Conservation (phyloP, 305 asterid genomes). For the Fraxinus dipetala region DNA sequence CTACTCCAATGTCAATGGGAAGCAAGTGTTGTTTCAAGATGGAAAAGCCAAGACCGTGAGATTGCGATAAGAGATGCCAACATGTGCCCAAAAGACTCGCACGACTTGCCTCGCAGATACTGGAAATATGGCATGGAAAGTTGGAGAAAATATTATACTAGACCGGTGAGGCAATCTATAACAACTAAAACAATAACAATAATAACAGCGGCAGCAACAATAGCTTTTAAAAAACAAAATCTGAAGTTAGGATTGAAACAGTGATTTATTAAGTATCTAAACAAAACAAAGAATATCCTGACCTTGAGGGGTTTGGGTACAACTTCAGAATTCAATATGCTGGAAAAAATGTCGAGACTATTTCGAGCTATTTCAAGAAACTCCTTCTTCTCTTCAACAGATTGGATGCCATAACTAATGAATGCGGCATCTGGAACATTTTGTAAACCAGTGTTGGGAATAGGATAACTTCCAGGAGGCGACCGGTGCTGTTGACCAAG, state of each 20-base stretch:
- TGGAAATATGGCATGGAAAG: not conserved
- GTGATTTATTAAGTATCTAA: not conserved
- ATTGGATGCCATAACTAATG: conserved; percentile 42
- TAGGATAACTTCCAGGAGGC: conserved; percentile 63
- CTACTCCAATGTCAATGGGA: not conserved
- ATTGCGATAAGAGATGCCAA: not conserved
- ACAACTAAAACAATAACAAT: not conserved
- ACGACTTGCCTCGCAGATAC: not conserved
- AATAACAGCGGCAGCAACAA: not conserved
- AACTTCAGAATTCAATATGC: conserved; percentile 70
- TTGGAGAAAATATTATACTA: conserved; percentile 1
- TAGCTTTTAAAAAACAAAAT: not conserved
- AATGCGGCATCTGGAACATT: conserved; percentile 40
- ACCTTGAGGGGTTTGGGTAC: conserved; percentile 75
- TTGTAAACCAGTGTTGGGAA: conserved; percentile 43
- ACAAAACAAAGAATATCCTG: conserved; percentile 14
- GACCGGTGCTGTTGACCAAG: conserved; percentile 49
- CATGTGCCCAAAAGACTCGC: not conserved
- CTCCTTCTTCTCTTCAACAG: conserved; percentile 69
- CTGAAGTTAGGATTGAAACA: conserved; percentile 11
- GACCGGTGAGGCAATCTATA: not conserved
- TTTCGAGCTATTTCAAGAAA: conserved; percentile 68
- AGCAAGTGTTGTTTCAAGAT: not conserved
- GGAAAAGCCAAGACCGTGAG: not conserved
- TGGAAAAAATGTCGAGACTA: conserved; percentile 76